Conservation (phyloP, 1,284 basidiomycete genomes). For the Hemileia vastatrix region DNA sequence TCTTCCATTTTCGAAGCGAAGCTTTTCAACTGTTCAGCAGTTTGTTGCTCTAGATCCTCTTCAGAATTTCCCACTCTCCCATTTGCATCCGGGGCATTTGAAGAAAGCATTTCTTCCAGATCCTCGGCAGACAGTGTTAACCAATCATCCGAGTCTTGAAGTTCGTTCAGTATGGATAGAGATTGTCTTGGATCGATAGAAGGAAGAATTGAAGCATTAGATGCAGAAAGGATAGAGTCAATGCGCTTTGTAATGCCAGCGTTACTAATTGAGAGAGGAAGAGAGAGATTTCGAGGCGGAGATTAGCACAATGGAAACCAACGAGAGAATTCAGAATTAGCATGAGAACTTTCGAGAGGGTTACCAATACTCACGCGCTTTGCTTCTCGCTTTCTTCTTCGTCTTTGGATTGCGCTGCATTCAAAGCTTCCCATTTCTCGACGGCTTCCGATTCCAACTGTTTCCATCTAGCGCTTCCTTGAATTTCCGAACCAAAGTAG, state of each 20-base stretch:
- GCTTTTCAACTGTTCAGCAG: constrained; percentile 60
- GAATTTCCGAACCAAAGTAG: constrained; percentile 65
- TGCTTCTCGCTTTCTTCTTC: background rate
- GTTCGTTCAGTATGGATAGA: no score
- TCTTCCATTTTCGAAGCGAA: constrained; percentile 72
- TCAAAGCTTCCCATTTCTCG: constrained; percentile 30
- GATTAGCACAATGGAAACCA: no score
- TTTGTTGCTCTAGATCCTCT: constrained; percentile 45
- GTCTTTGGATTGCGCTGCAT: background rate
- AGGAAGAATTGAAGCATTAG: no score
- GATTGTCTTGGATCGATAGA: no score
- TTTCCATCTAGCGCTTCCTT: constrained; percentile 67
- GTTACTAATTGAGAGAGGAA: no score
- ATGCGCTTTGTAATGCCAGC: no score
- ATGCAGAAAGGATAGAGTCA: no score
- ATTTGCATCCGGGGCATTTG: constrained; percentile 43
- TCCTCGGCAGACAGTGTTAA: constrained; percentile 28
- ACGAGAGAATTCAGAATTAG: no score
- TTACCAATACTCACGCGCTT: background rate
- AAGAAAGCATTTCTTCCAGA: constrained; percentile 27
- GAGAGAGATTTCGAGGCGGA: no score
- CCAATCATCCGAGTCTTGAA: constrained; percentile 37
- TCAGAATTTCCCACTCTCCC: constrained; percentile 37
- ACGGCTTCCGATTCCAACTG: constrained; percentile 61
- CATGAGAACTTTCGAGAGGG: background rate